phyloP scores from a whole-genome alignment of 1,284 basidiomycete species.

The Cutaneotrichosporon mucoides region DNA sequence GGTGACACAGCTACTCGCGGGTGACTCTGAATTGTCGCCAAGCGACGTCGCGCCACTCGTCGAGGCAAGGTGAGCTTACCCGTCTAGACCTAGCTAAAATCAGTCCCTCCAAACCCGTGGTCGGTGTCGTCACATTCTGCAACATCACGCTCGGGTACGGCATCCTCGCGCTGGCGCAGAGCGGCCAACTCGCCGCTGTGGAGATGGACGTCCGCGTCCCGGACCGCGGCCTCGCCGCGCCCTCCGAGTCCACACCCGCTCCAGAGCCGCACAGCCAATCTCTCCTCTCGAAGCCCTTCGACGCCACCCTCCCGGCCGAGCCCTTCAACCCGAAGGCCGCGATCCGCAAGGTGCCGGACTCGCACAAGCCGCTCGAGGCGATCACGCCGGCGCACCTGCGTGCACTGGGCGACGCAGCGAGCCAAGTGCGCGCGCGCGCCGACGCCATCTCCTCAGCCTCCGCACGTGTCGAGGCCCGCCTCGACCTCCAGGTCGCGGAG shows the following conservation, averaged over 20 bases:
- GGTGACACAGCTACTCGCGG: constrained; percentile 51
- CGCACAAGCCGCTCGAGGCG: constrained; percentile 54
- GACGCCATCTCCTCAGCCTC: constrained; percentile 27
- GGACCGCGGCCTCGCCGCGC: constrained; percentile 9
- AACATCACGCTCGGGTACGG: constrained; percentile 89
- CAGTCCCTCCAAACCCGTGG: constrained; percentile 62
- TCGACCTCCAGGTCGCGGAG: constrained; percentile 70
- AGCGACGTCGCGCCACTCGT: constrained; percentile 52
- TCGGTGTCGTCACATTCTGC: constrained; percentile 67
- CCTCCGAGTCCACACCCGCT: neutral
- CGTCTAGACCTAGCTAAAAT: too few relatives aligned
- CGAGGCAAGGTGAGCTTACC: constrained; percentile 48
- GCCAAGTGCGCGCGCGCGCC: constrained; percentile 47
- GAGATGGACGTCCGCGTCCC: constrained; percentile 45
- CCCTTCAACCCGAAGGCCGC: constrained; percentile 54
- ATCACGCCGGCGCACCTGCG: constrained; percentile 75
- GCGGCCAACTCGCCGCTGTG: constrained; percentile 67
- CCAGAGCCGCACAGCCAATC: constrained; percentile 45
- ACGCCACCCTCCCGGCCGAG: constrained; percentile 2
- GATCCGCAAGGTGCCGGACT: constrained; percentile 44
- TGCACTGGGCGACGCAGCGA: constrained; percentile 64
- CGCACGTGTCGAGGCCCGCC: constrained; percentile 55
- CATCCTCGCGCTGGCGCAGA: constrained; percentile 73
- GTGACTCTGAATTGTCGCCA: constrained; percentile 55
- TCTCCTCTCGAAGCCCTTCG: constrained; percentile 56